These are phyloP conservation scores for Limnanthes douglasii DNA, from an alignment of 345 rosid species.

Conservation along the genomic window DNA sequence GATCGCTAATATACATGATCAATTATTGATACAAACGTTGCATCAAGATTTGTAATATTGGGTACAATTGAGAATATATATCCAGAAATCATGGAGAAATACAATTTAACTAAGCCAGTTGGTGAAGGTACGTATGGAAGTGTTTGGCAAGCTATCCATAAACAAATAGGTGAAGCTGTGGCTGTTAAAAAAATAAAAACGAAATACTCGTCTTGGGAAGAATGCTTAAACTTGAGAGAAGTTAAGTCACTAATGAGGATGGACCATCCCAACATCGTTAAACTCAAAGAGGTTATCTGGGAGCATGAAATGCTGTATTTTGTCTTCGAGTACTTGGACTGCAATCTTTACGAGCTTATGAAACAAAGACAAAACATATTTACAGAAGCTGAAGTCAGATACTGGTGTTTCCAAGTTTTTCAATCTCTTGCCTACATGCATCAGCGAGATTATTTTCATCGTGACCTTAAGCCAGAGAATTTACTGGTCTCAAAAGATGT, in stretches of 20 bases:
- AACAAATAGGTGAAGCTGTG: background rate
- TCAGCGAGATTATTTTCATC: slow-evolving; percentile 21
- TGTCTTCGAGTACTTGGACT: slow-evolving; percentile 38
- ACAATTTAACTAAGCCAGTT: background rate
- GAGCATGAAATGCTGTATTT: slow-evolving; percentile 16
- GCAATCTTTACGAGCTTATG: slow-evolving; percentile 24
- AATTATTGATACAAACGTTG: too few relatives aligned
- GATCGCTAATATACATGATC: too few relatives aligned
- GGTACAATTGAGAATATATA: too few relatives aligned
- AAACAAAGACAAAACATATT: slow-evolving; percentile 12
- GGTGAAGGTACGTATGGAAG: background rate
- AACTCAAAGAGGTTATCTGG: slow-evolving; percentile 27
- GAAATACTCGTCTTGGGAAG: slow-evolving; percentile 21
- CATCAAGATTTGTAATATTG: too few relatives aligned
- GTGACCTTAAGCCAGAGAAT: slow-evolving; percentile 38
- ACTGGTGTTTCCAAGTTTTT: slow-evolving; percentile 34
- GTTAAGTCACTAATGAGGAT: slow-evolving; percentile 20
- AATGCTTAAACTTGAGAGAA: slow-evolving; percentile 20
- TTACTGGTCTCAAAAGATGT: slow-evolving; percentile 16
- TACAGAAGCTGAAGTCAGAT: slow-evolving; percentile 17
- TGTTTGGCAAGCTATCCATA: background rate
- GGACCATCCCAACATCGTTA: slow-evolving; percentile 29
- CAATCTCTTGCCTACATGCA: slow-evolving; percentile 31
- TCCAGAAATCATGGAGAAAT: slow-evolving; percentile 8
- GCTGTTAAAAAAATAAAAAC: background rate